Conservation (phyloP, 176 grass and related monocot genomes). For the Phyllostachys edulis region DNA sequence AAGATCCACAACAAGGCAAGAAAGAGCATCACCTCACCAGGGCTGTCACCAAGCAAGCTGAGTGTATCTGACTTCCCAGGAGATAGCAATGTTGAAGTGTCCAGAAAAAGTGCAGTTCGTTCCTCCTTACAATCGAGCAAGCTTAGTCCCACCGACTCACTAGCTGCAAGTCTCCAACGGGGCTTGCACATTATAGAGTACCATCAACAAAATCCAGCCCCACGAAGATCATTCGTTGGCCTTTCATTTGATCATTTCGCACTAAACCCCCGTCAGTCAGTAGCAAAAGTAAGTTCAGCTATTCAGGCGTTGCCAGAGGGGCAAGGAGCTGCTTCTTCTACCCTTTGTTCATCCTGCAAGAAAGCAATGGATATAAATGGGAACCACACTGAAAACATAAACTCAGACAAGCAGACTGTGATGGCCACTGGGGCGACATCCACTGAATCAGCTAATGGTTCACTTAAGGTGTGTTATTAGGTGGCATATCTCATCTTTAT, state of each 20-base stretch:
- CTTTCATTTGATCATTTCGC: slow-evolving; percentile 98
- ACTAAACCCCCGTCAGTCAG: slow-evolving; percentile 51
- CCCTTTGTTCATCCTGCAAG: slow-evolving; percentile 81
- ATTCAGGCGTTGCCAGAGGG: slow-evolving; percentile 29
- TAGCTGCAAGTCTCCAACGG: slow-evolving; percentile 79
- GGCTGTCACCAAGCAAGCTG: slow-evolving; percentile 44
- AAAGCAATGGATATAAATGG: slow-evolving; percentile 50
- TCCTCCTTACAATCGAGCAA: slow-evolving; percentile 84
- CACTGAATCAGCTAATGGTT: neutral
- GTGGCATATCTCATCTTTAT: neutral
- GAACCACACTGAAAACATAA: slow-evolving; percentile 31
- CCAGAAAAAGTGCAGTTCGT: slow-evolving; percentile 45
- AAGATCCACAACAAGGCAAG: slow-evolving; percentile 62
- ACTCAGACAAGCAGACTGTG: slow-evolving; percentile 53
- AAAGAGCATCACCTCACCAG: slow-evolving; percentile 58
- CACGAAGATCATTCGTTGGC: slow-evolving; percentile 70
- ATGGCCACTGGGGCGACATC: slow-evolving; percentile 14
- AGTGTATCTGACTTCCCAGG: slow-evolving; percentile 32
- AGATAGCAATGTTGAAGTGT: slow-evolving; percentile 42
- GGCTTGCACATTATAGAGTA: slow-evolving; percentile 98
- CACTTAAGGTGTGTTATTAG: slow-evolving; percentile 35
- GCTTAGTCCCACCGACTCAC: slow-evolving; percentile 69
- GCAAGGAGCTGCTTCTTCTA: slow-evolving; percentile 26
- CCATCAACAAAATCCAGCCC: slow-evolving; percentile 52
- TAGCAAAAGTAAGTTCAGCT: slow-evolving; percentile 47